phyloP scores from a whole-genome alignment of 2,329 filamentous ascomycete species.

The Nectriaceae sp. region DNA sequence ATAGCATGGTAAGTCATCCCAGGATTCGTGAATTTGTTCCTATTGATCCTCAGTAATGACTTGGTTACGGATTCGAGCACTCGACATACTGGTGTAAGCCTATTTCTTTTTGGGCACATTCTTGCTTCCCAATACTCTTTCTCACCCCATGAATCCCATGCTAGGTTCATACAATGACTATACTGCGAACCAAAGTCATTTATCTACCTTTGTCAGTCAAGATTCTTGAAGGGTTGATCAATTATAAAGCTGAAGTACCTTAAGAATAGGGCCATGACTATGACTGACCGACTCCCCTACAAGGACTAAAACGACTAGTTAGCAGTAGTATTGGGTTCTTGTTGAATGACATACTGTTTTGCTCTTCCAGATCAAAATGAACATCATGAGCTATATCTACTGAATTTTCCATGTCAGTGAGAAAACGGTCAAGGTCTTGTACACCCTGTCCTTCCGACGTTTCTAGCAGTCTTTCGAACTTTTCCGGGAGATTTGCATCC shows the following conservation, averaged over 20 bases:
- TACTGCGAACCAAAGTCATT: conserved; percentile 29
- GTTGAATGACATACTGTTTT: conserved; percentile 26
- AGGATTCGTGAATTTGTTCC: conserved; percentile 28
- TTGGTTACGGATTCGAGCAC: not conserved
- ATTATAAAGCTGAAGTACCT: conserved; percentile 17
- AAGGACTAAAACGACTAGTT: conserved; percentile 23
- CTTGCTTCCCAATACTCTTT: conserved; percentile 18
- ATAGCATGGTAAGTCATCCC: too few species aligned
- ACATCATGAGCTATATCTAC: conserved; percentile 31
- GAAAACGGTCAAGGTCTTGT: too few species aligned
- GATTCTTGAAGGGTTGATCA: not conserved
- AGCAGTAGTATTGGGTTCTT: not conserved
- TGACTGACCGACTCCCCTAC: conserved; percentile 15
- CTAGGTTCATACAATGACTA: conserved; percentile 19
- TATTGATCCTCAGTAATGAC: conserved; percentile 13
- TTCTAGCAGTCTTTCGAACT: too few species aligned
- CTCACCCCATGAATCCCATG: conserved; percentile 15
- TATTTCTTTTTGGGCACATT: conserved; percentile 18
- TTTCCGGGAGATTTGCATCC: too few species aligned
- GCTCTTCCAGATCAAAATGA: conserved; percentile 32
- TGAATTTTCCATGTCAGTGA: too few species aligned
- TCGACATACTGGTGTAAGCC: conserved; percentile 25
- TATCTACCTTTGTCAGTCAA: conserved; percentile 19
- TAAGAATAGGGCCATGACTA: conserved; percentile 23
- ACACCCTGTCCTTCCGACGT: not conserved